Base-by-base conservation (phyloP, 148 eudicot genomes). In the Pharnaceum exiguum region DNA sequence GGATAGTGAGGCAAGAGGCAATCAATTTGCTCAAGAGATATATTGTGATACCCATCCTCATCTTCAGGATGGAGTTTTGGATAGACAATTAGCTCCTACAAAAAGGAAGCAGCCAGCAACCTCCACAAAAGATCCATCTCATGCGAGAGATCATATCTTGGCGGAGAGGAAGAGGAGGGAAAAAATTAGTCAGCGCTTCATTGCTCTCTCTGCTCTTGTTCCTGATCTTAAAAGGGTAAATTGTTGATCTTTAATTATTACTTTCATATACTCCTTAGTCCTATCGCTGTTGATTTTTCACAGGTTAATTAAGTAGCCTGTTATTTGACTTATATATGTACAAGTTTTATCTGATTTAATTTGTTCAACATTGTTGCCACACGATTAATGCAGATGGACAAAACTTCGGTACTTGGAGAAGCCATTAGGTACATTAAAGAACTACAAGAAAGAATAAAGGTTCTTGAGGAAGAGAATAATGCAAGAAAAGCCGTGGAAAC, bases 201-300 rank as follows among this genome's bases (percentile, higher is more conserved):
- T 49, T n/a, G 54, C 54, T 27, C 54, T 49, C 54, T 49, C 54
- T 49, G 54, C 54, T 49, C 28, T 49, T 49, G 29, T 49, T n/a
- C 54, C 54, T 3, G 54, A 12, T 11, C 54, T 49, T 35, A 49
- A 49, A 49, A 49, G 7, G 54, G 54, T 49, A 13, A 1, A 11
- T 27, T n/a, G n/a, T n/a, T n/a, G n/a, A n/a, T n/a, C n/a, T n/a
- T n/a, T n/a, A n/a, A n/a, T n/a, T n/a, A n/a, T n/a, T n/a, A n/a
- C n/a, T n/a, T n/a, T n/a, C n/a, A n/a, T n/a, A n/a, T n/a, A n/a
- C n/a, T n/a, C n/a, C n/a, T n/a, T n/a, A n/a, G n/a, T n/a, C n/a
- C n/a, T n/a, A n/a, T n/a, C n/a, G n/a, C n/a, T n/a, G n/a, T n/a
- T n/a, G n/a, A n/a, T n/a, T n/a, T n/a, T n/a, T n/a, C n/a, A n/a